Evolutionary conservation across 148 eudicot genomes (phyloP), one percentile per base, ranked within the genome.

Genomic region (Suaeda aralocaspica): DNA sequence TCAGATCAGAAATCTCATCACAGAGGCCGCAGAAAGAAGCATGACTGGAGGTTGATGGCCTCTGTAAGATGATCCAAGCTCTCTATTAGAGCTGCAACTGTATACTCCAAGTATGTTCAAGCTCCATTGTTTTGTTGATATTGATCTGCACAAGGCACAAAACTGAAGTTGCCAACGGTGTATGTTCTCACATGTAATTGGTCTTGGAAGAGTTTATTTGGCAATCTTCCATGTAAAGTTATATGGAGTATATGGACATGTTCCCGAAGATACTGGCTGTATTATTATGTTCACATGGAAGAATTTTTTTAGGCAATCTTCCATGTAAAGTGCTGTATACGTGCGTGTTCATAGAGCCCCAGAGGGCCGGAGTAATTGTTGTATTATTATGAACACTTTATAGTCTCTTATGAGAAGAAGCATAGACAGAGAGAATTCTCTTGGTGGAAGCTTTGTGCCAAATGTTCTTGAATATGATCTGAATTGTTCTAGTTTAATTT

Each of bases 1-100:
- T 67, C 72, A 15, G 83, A 76, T 69, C 96, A 82, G 60, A 89
- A 87, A 72, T 61, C 83, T 69, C 96, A 89, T 84, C 90, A 89
- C 62, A 75, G 96, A 67, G 78, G 96, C 31, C 85, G 96, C 22
- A 83, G 92, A 15, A 89, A 81, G 87, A 89, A 89, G 79, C 85
- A 85, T 58, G 96, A 89, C 41, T 70, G 84, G 78, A 79, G 85
- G 81, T 84, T 85, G 85, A 70, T 86, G 62, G 85, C 83, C 64
- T 66, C 84, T 6, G 46, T 72, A 19, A 66, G 76, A 67, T 87
- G 79, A 78, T 62, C 30, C 48, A 15, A 26, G 15, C 45, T 42
- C 48, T 33, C 28, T 31, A 18, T 48, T 24, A 11, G 50, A n/a
- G 22, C 46, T 48, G 8, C 15, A 31, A 30, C 4, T 3, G n/a